Evolutionary conservation across 1,284 basidiomycete genomes (phyloP).

Genomic region (Tilletia horrida): DNA sequence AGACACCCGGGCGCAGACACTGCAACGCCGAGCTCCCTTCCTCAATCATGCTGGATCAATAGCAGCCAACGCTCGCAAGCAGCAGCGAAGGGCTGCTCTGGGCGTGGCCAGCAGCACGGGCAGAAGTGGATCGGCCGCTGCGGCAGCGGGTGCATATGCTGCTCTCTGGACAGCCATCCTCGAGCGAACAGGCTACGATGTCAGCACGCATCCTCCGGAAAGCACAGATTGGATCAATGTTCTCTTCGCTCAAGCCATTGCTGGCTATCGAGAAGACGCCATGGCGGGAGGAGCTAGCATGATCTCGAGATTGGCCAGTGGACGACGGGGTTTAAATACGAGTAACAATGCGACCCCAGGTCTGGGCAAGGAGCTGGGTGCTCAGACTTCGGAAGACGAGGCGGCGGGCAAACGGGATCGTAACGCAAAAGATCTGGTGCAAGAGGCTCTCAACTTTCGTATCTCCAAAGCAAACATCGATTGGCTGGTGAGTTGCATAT

Average conservation of each 20-base stretch:
- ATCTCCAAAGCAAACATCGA: constrained; percentile 20
- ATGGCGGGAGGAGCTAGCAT: constrained; percentile 56
- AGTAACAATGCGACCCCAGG: too few relatives aligned
- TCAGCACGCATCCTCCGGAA: constrained; percentile 60
- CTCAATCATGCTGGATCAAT: constrained; percentile 13
- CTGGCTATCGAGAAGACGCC: constrained; percentile 55
- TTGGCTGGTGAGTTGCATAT: constrained; percentile 18
- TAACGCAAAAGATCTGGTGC: constrained; percentile 40
- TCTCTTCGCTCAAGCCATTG: constrained; percentile 60
- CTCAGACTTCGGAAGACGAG: neutral
- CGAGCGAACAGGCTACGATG: constrained; percentile 59
- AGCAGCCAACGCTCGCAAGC: constrained; percentile 10
- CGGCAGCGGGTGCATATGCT: constrained; percentile 6
- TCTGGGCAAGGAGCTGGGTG: too few relatives aligned
- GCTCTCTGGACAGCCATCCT: constrained; percentile 49
- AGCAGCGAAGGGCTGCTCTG: constrained; percentile 12
- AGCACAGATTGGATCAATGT: constrained; percentile 63
- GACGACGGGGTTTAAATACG: neutral
- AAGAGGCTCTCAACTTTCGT: constrained; percentile 46
- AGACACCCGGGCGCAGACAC: constrained; percentile 51
- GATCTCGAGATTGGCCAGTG: constrained; percentile 18
- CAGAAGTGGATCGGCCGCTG: neutral
- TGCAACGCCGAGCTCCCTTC: constrained; percentile 43
- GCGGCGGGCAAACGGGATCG: constrained; percentile 22
- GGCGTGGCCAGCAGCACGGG: neutral